Percentiles rank a stretch among this genome's conserved stretches.
These are phyloP conservation scores for Ceratocystis cubensis DNA, from an alignment of 2,329 filamentous ascomycete genomes.

Conservation along the genomic window DNA sequence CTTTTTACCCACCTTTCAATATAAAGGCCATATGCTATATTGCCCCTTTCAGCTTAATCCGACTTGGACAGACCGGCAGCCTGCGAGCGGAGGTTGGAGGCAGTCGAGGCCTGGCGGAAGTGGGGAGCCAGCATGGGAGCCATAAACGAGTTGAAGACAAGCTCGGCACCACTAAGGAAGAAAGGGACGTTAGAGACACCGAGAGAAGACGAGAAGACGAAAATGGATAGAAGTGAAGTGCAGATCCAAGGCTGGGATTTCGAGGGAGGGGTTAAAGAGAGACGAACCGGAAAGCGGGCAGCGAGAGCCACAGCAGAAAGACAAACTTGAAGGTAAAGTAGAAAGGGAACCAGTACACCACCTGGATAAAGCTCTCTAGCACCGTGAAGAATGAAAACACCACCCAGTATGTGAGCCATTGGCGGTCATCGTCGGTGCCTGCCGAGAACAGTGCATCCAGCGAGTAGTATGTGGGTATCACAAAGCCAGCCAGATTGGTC, in stretches of 20 bases:
- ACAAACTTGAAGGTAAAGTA: conserved; percentile 99
- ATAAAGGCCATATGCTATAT: no score
- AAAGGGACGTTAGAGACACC: no score
- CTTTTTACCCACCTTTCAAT: neutral
- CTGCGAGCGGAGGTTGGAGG: conserved; percentile 78
- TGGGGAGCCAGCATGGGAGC: conserved; percentile 85
- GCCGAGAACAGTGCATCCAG: conserved; percentile 61
- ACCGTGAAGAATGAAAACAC: conserved; percentile 75
- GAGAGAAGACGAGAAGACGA: no score
- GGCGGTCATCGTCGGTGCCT: conserved; percentile 64
- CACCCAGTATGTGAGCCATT: conserved; percentile 83
- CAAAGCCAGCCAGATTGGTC: conserved; percentile 74
- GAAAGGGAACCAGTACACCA: conserved; percentile 94
- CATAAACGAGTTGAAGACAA: conserved; percentile 94
- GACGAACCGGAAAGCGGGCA: conserved; percentile 81
- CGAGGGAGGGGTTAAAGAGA: conserved; percentile 22
- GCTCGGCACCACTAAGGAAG: conserved; percentile 65
- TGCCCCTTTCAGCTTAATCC: conserved; percentile 37
- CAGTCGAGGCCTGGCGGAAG: conserved; percentile 64
- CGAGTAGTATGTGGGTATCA: conserved; percentile 76
- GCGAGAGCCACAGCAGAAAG: conserved; percentile 92
- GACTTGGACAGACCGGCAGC: conserved; percentile 57
- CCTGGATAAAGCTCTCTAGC: conserved; percentile 67
- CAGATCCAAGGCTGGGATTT: conserved; percentile 2
- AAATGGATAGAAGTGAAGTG: no score